Conservation (phyloP, 1,139 yeast species). For the Lodderomyces oxycetoniae region DNA sequence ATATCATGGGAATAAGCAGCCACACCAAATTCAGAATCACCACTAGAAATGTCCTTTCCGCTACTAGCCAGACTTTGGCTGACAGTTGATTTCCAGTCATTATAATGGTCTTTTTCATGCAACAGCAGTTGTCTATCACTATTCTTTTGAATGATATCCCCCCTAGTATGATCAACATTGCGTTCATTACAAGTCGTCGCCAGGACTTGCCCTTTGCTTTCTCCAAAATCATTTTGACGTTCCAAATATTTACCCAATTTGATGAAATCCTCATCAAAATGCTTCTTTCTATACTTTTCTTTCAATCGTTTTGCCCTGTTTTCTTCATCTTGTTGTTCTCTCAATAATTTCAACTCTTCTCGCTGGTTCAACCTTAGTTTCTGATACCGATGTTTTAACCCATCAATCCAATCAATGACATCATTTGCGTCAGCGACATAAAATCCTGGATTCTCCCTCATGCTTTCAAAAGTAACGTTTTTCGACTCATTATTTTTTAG, state of each 20-base stretch:
- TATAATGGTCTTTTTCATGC: too few species aligned
- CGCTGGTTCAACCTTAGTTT: conserved; percentile 32
- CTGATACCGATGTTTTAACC: conserved; percentile 34
- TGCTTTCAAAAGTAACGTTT: too few species aligned
- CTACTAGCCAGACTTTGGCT: too few species aligned
- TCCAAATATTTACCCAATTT: conserved; percentile 28
- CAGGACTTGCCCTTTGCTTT: not conserved
- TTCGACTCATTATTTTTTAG: too few species aligned
- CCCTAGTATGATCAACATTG: too few species aligned
- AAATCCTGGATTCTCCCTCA: too few species aligned
- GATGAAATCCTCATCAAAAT: conserved; percentile 39
- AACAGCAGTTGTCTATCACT: too few species aligned
- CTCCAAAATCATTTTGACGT: conserved; percentile 7
- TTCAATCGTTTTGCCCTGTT: conserved; percentile 12
- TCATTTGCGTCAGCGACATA: conserved; percentile 33
- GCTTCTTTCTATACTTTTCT: conserved; percentile 22
- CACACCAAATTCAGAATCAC: too few species aligned
- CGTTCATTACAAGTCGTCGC: not conserved
- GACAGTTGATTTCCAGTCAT: too few species aligned
- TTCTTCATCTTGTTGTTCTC: conserved; percentile 3
- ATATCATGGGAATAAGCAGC: too few species aligned
- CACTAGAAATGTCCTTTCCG: too few species aligned
- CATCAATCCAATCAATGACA: conserved; percentile 50
- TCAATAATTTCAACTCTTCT: conserved; percentile 22
- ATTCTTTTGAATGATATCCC: too few species aligned